These are phyloP conservation scores for Cicer arietinum DNA, from an alignment of 306 rosid species.

Conservation along the genomic window DNA sequence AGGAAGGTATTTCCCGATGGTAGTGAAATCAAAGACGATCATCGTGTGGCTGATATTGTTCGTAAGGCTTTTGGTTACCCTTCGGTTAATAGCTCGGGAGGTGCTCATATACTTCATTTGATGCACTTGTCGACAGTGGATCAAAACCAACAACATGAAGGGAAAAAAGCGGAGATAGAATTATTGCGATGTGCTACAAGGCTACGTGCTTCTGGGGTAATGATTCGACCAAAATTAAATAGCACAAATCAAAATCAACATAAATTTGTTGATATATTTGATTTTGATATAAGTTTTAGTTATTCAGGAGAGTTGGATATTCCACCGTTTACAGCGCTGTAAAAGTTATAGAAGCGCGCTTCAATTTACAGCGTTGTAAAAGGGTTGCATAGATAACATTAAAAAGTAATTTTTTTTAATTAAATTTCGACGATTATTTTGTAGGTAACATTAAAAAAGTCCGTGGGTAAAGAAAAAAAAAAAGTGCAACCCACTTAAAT, in stretches of 20 bases:
- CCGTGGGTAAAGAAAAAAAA: too few species aligned
- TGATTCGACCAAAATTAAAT: background rate
- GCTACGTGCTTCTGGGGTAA: slow-evolving; percentile 42
- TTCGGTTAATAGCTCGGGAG: background rate
- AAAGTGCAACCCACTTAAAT: too few species aligned
- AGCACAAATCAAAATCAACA: background rate
- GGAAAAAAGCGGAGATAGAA: background rate
- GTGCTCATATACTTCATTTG: slow-evolving; percentile 48
- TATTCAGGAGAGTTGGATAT: background rate
- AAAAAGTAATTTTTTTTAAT: too few species aligned
- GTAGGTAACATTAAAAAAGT: too few species aligned
- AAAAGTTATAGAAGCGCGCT: too few species aligned
- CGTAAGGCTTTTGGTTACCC: slow-evolving; percentile 30
- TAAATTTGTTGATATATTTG: background rate
- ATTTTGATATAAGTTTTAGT: slow-evolving; percentile 14
- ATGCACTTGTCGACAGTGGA: slow-evolving; percentile 40
- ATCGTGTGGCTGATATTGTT: slow-evolving; percentile 27
- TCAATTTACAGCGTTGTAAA: too few species aligned
- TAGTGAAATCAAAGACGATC: background rate
- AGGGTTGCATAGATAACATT: too few species aligned
- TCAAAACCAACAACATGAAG: background rate
- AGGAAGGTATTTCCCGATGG: background rate
- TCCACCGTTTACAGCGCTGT: background rate
- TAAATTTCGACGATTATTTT: too few species aligned
- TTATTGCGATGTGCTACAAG: slow-evolving; percentile 31